Base-by-base conservation (phyloP, 208 protist species). In the Wallacemonas sp. region DNA sequence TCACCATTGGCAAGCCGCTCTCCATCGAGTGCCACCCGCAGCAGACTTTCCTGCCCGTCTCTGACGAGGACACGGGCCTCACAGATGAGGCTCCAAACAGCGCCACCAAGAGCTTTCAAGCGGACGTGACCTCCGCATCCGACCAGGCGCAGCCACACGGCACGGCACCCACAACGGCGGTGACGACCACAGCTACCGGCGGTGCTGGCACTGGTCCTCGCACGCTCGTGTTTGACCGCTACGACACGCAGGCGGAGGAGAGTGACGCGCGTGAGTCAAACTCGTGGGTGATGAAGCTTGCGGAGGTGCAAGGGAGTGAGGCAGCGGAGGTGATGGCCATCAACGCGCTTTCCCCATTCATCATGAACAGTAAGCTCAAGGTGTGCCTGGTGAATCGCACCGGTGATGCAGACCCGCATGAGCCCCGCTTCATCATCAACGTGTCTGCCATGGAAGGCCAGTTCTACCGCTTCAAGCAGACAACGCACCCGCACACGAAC, bases 361-460 rank as follows among this genome's bases (percentile, higher is more conserved):
- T 98, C 41, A 53, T 99, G 51, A 98, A 98, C 75, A 80, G 77
- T 9, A 85, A 86, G 30, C 79, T 99, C 38, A 97, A 97, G 76
- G 72, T 75, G 3, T 93, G 93, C 39, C 73, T 98, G 31, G 31
- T 66, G 33, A 80, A 94, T 65, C 82, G 84, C 46, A 73, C 77
- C 2, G 84, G 77, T 12, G 88, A 93, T 60, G 66, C 62, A 2
- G 62, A 79, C 14, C 75, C 78, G 19, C 64, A 82, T 44, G 86
- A 88, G 67, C 54, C 83, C 21, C 93, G 92, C 38, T 98, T 96
- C 80, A 95, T 99, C 62, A 97, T 99, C 66, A 99, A 99, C 71
- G 98, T 99, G n/a, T 95, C 83, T 15, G 97, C 97, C 21, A 99
- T 99, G 98, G 98, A 99, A 71, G 98, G 97, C 19, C 91, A 97